These are phyloP conservation scores for Cercospora janseana DNA, from an alignment of 2,329 filamentous ascomycete genomes.

Conservation along the genomic window DNA sequence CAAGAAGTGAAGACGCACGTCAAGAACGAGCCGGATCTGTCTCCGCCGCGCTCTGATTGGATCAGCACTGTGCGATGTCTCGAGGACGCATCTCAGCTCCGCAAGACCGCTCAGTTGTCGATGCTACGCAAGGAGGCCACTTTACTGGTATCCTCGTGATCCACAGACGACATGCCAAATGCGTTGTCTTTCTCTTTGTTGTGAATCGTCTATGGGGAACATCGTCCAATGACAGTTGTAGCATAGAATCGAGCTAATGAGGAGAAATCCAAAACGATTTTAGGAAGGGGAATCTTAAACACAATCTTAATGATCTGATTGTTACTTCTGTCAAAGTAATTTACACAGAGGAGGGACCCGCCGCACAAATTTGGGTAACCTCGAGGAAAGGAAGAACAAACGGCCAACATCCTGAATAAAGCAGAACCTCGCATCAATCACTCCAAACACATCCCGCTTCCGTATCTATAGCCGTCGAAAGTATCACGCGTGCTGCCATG, in stretches of 20 bases:
- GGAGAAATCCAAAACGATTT: too few relatives aligned
- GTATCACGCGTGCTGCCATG: too few relatives aligned
- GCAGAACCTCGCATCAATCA: constrained; percentile 7
- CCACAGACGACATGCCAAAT: too few relatives aligned
- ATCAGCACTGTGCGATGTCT: too few relatives aligned
- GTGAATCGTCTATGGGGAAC: too few relatives aligned
- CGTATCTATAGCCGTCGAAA: too few relatives aligned
- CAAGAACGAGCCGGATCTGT: not conserved
- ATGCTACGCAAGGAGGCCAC: too few relatives aligned
- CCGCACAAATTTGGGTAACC: constrained; percentile 11
- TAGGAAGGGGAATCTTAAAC: not conserved
- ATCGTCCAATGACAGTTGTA: too few relatives aligned
- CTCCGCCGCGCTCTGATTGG: constrained; percentile 7
- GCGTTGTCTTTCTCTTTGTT: too few relatives aligned
- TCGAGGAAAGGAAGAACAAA: constrained; percentile 5
- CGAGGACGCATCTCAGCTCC: not conserved
- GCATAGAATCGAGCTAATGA: too few relatives aligned
- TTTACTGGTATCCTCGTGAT: too few relatives aligned
- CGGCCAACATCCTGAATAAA: constrained; percentile 1
- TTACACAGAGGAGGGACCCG: constrained; percentile 12
- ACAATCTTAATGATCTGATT: constrained; percentile 1
- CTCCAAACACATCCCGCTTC: not conserved
- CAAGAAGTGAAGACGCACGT: not conserved
- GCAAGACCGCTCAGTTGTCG: too few relatives aligned
- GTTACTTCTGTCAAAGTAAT: constrained; percentile 12